Evolutionary conservation across 306 rosid species (phyloP), one percentile per base, ranked within the genome.

Genomic region (Inga laurina): DNA sequence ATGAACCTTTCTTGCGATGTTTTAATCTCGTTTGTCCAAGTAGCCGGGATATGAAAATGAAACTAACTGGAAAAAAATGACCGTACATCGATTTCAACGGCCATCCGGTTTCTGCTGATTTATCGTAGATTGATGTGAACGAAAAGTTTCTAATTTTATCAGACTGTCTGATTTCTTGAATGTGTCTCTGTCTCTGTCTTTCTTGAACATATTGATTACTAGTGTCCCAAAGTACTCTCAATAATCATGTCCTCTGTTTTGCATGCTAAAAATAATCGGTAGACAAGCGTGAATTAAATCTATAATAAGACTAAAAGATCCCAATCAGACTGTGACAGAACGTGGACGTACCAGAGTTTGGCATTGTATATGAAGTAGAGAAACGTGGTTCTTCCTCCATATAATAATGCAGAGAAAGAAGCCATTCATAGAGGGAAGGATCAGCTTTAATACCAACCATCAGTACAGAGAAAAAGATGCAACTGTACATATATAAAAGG

Each of bases 401-500:
- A 45, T 74, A 54, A 69, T 73, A 54, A 85, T 59, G 68, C 66
- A 78, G 57, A 75, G 39, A 70, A 71, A 52, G 43, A 72, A 72
- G 67, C 32, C 74, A 76, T 45, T 45, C 56, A 45, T 22, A 43
- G 35, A 22, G 52, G 2, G 8, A 21, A 27, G 37, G 37, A 44
- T 62, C 37, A 12, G 37, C 18, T 27, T 90, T 90, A 67, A 82
- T 81, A 69, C 39, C 37, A 72, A 56, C 76, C 65, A 70, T 69
- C 46, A 74, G 65, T 48, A 74, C 21, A 76, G 13, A 67, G 85
- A 62, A 79, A 62, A 83, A 0, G 79, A 85, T 81, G 34, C 13
- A 59, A 9, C 15, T 10, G 15, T 22, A 1, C 34, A 32, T 84
- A 74, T 62, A 59, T 78, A 68, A 62, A 46, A 14, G 1, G 15